Evolutionary conservation across 345 rosid species (phyloP), one percentile per base, ranked within the genome.

Genomic region (Ailanthus altissimus): DNA sequence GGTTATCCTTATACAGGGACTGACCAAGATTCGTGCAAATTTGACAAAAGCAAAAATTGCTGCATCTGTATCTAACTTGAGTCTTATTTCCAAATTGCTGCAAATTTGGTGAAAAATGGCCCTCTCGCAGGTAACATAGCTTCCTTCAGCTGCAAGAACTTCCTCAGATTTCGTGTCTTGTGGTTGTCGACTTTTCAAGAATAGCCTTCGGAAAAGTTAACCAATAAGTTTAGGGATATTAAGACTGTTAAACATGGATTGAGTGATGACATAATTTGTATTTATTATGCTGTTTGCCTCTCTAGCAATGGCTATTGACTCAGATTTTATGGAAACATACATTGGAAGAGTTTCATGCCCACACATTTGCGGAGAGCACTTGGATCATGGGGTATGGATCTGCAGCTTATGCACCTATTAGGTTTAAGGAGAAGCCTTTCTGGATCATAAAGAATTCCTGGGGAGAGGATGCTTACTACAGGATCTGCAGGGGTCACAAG

Each of bases 391-490:
- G 99, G 16, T 97, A 85, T 49, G 99, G 98, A 5, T 81, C 94
- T 0, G 84, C 94, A 0, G 98, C 92, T 11, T 96, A 88, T 49
- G 88, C 99, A 13, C 97, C 98, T 2, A 82, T 92, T 72, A 21
- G 73, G 6, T 50, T 69, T 38, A 69, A 69, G 73, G 59, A 69
- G 58, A 69, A 69, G 73, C 73, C 73, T 20, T 95, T 76, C 77
- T 97, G 99, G 99, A 87, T 97, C 78, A 88, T 97, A 54, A 97
- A 97, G 97, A 97, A 97, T 85, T 94, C 99, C 0, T 94, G 99
- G 99, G 99, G 99, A 0, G 99, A 97, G 86, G 77, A 80, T 5
- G 98, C 97, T n/a, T 97, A 86, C 79, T 97, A 97, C 92, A 94
- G 83, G 85, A 94, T 97, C 74, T 97, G 99, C 90, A 85, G 84